These are phyloP conservation scores for Alternaria rosae DNA, from an alignment of 2,329 filamentous ascomycete genomes.

Conservation along the genomic window DNA sequence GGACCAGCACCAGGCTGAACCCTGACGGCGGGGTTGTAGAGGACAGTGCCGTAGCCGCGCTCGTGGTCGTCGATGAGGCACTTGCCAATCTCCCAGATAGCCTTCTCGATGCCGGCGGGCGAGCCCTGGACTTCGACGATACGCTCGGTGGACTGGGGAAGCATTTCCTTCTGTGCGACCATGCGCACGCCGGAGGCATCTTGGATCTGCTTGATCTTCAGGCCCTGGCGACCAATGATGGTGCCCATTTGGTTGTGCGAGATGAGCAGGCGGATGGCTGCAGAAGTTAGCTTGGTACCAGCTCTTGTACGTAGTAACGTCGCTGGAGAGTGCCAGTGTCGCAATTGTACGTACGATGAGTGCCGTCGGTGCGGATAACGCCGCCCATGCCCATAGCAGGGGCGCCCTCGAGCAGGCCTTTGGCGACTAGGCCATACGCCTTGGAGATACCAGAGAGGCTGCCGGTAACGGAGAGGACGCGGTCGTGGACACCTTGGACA, in stretches of 20 bases:
- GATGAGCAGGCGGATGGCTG: slow-evolving; percentile 96
- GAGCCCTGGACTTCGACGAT: slow-evolving; percentile 97
- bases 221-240: slow-evolving; percentile 93
- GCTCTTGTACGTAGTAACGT: background rate
- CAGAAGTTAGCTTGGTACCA: slow-evolving; percentile 25
- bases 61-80: slow-evolving; percentile 98
- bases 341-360: slow-evolving; percentile 77
- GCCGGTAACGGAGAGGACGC: slow-evolving; percentile 94
- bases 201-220: slow-evolving; percentile 99
- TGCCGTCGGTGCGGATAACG: slow-evolving; percentile 80
- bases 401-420: slow-evolving; percentile 88
- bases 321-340: background rate
- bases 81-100: slow-evolving; percentile 98
- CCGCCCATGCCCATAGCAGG: slow-evolving; percentile 97
- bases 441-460: slow-evolving; percentile 86
- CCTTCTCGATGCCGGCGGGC: slow-evolving; percentile 93
- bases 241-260: slow-evolving; percentile 99
- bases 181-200: slow-evolving; percentile 96
- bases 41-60: slow-evolving; percentile 92
- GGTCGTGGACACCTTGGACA: slow-evolving; percentile 95
- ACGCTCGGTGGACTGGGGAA: slow-evolving; percentile 96
- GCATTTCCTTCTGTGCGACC: slow-evolving; percentile 99
- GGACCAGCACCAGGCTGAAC: slow-evolving; percentile 70
- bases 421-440: slow-evolving; percentile 92
- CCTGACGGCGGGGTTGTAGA: slow-evolving; percentile 95